These are phyloP conservation scores for Schoenoplectus tabernaemontani DNA, from an alignment of 202 grass and related monocot genomes.

Conservation along the genomic window DNA sequence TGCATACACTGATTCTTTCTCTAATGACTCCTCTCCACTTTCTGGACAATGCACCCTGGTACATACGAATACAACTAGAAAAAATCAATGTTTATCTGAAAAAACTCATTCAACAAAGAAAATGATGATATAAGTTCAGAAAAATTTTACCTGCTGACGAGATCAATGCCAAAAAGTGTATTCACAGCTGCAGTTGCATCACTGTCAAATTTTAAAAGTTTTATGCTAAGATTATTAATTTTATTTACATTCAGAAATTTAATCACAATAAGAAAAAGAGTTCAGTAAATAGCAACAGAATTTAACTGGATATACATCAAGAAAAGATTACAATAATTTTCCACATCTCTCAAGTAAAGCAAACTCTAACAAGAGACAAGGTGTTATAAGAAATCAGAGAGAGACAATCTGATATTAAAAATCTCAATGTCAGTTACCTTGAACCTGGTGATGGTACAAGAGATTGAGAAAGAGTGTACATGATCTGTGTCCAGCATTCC, in stretches of 20 bases:
- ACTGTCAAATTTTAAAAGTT: constrained; percentile 28
- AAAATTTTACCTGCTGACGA: constrained; percentile 66
- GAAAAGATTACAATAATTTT: constrained; percentile 4
- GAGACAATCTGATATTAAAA: background rate
- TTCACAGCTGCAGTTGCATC: constrained; percentile 60
- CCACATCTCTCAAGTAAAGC: background rate
- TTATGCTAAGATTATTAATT: background rate
- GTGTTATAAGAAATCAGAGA: background rate
- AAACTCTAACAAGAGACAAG: background rate
- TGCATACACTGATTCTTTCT: constrained; percentile 79
- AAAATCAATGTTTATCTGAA: background rate
- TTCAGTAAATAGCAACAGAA: background rate
- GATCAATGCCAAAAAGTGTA: constrained; percentile 74
- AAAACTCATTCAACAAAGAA: background rate
- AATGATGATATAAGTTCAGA: background rate
- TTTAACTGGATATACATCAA: background rate
- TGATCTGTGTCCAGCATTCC: constrained; percentile 96
- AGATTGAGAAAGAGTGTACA: constrained; percentile 96
- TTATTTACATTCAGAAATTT: background rate
- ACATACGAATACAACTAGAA: constrained; percentile 14
- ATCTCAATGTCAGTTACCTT: constrained; percentile 41
- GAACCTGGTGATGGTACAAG: constrained; percentile 50
- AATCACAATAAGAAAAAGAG: background rate
- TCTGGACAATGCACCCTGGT: constrained; percentile 88
- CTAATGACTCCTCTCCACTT: constrained; percentile 88